phyloP scores from a whole-genome alignment of 1,284 basidiomycete genomes.

The Naganishia cerealis region DNA sequence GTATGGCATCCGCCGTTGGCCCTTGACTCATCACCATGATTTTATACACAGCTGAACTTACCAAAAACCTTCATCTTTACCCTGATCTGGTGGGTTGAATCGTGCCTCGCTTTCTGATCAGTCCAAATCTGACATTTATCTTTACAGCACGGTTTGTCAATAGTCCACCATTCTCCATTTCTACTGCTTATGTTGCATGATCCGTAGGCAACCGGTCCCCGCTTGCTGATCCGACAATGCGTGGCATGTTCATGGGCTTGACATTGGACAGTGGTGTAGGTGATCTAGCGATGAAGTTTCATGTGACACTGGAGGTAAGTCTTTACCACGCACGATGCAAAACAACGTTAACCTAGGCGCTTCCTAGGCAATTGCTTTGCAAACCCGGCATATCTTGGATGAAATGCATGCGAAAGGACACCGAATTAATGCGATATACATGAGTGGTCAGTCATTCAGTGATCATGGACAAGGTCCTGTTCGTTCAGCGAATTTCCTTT shows the following conservation, averaged over 20 bases:
- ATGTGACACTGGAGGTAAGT: slow-evolving; percentile 74
- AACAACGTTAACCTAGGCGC: neutral
- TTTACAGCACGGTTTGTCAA: slow-evolving; percentile 33
- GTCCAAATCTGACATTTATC: neutral
- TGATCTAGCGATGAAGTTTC: slow-evolving; percentile 87
- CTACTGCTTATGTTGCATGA: neutral
- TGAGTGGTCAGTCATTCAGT: slow-evolving; percentile 57
- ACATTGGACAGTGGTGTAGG: slow-evolving; percentile 73
- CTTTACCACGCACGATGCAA: neutral
- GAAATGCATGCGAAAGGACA: slow-evolving; percentile 86
- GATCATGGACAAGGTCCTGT: no score
- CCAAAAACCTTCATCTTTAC: slow-evolving; percentile 87
- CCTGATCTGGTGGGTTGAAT: slow-evolving; percentile 69
- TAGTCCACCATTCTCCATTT: neutral
- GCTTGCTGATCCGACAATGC: slow-evolving; percentile 88
- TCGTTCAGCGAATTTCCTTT: neutral
- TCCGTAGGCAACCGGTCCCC: slow-evolving; percentile 85
- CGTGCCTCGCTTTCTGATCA: neutral
- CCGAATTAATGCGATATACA: slow-evolving; percentile 79
- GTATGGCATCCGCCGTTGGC: neutral
- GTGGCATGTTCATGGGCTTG: slow-evolving; percentile 84
- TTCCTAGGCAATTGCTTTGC: slow-evolving; percentile 76
- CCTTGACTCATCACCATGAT: neutral
- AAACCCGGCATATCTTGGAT: slow-evolving; percentile 92
- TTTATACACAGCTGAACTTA: slow-evolving; percentile 65